phyloP scores from a whole-genome alignment of 305 asterid genomes.

The Fraxinus velutina region DNA sequence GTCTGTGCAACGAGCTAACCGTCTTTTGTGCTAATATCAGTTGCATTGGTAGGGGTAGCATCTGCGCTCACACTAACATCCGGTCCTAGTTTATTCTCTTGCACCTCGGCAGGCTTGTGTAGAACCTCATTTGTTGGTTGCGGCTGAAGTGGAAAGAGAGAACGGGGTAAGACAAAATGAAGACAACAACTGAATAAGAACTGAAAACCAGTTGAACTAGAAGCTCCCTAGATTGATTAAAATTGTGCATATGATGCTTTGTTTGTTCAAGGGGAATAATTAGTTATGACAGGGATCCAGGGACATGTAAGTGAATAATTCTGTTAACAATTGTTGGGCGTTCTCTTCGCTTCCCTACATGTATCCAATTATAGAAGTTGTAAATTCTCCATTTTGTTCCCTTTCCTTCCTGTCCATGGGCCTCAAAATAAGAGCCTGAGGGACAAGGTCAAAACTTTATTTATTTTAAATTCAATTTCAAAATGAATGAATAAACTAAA shows the following conservation, averaged over 20 bases:
- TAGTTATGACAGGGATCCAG: background rate
- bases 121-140: conserved; percentile 36
- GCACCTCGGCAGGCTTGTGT: conserved; percentile 29
- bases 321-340: background rate
- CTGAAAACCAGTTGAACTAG: background rate
- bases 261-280: background rate
- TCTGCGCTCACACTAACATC: conserved; percentile 25
- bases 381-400: background rate
- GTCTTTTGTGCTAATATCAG: conserved; percentile 42
- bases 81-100: conserved; percentile 31
- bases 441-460: background rate
- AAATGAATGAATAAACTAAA: background rate
- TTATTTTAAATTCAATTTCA: background rate
- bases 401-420: background rate
- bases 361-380: background rate
- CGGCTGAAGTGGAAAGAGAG: conserved; percentile 35
- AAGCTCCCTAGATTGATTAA: background rate
- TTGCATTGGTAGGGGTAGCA: conserved; percentile 26
- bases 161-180: conserved; percentile 1
- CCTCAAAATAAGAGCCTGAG: background rate
- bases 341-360: background rate
- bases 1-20: conserved; percentile 22
- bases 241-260: background rate
- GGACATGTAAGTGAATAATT: background rate
- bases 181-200: background rate